phyloP scores from a whole-genome alignment of 108 stramenopile species.

The Nitzschia inconspicua region DNA sequence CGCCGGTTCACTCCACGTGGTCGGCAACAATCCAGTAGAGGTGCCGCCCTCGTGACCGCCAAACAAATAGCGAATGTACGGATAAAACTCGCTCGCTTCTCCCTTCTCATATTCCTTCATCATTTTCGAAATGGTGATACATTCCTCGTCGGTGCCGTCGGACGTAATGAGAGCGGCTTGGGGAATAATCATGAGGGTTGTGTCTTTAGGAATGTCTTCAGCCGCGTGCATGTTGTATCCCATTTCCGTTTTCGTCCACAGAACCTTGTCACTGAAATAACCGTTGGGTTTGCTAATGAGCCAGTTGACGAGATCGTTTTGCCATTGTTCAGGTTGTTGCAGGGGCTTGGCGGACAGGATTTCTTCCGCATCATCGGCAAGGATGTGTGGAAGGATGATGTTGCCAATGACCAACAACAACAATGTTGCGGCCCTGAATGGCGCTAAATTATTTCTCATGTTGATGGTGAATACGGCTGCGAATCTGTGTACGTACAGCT shows the following conservation, averaged over 20 bases:
- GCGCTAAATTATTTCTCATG: no score
- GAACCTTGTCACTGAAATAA: slow-evolving; percentile 9
- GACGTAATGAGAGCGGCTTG: slow-evolving; percentile 1
- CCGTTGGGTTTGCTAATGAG: slow-evolving; percentile 4
- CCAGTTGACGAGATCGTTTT: background rate
- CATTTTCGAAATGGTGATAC: slow-evolving; percentile 20
- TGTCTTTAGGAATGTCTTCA: slow-evolving; percentile 20
- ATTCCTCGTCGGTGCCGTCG: slow-evolving; percentile 2
- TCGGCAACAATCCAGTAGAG: slow-evolving; percentile 30
- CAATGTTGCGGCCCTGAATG: no score
- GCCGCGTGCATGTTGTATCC: slow-evolving; percentile 34
- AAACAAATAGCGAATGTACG: slow-evolving; percentile 60
- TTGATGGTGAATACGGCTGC: no score
- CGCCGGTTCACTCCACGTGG: slow-evolving; percentile 49
- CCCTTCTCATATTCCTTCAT: slow-evolving; percentile 38
- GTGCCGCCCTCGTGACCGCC: slow-evolving; percentile 31
- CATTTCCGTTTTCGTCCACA: background rate
- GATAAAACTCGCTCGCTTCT: slow-evolving; percentile 49
- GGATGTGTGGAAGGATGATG: no score
- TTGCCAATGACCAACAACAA: no score
- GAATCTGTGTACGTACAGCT: no score
- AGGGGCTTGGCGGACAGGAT: no score
- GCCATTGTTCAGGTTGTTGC: no score
- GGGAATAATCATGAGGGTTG: slow-evolving; percentile 37
- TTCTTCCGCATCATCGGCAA: no score